phyloP scores from a whole-genome alignment of 2,329 filamentous ascomycete genomes.

The Aspergillus clavatus region DNA sequence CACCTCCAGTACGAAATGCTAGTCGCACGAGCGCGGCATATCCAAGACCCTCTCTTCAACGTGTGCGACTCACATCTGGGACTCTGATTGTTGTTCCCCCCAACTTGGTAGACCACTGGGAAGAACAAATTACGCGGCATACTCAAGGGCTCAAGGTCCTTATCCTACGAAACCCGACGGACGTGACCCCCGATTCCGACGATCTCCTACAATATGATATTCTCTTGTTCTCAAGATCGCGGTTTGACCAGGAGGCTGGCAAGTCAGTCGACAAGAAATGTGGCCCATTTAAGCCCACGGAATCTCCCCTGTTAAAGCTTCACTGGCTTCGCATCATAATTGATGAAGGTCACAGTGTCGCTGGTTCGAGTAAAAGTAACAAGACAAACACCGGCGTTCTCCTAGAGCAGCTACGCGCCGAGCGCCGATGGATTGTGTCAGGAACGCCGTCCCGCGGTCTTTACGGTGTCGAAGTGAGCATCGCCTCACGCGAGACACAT shows the following conservation, averaged over 20 bases:
- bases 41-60: conserved; percentile 37
- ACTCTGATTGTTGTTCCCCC: conserved; percentile 77
- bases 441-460: conserved; percentile 84
- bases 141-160: conserved; percentile 63
- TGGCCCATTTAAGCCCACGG: conserved; percentile 43
- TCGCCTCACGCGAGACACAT: conserved; percentile 41
- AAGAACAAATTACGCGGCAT: conserved; percentile 73
- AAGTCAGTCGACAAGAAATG: conserved; percentile 48
- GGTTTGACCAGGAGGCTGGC: conserved; percentile 65
- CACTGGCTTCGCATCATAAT: conserved; percentile 87
- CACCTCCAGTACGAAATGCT: conserved; percentile 38
- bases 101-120: conserved; percentile 82
- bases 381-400: conserved; percentile 56
- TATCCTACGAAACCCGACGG: conserved; percentile 51
- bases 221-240: conserved; percentile 67
- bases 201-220: conserved; percentile 67
- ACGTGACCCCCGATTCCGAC: conserved; percentile 52
- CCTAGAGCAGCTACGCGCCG: conserved; percentile 52
- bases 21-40: conserved; percentile 40
- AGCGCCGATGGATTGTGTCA: conserved; percentile 81
- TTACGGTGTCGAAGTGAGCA: conserved; percentile 65
- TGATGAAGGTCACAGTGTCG: conserved; percentile 85
- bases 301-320: conserved; percentile 62
- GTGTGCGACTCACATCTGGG: conserved; percentile 59
- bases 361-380: conserved; percentile 55